A percentile compares a stretch with the other conserved stretches of the same genome.
These are phyloP conservation scores for Aspergillus ellipticus DNA, from an alignment of 495 filamentous ascomycete species.

Conservation along the genomic window DNA sequence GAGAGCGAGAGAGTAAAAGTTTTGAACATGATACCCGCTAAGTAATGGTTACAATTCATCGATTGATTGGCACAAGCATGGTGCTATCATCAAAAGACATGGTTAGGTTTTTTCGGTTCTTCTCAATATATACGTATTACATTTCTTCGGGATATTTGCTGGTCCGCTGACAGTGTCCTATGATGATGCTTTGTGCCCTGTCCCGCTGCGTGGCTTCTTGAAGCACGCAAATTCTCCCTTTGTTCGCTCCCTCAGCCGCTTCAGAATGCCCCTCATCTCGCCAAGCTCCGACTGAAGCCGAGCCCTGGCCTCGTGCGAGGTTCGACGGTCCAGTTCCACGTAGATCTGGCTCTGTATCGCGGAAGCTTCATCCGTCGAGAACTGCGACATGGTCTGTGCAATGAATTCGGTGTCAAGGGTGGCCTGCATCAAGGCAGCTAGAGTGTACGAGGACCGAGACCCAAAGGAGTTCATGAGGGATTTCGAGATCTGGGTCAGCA, in stretches of 20 bases:
- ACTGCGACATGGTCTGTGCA: slow-evolving; percentile 83
- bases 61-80: neutral
- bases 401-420: slow-evolving; percentile 97
- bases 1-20: slow-evolving; percentile 6
- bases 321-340: slow-evolving; percentile 78
- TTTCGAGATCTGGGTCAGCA: slow-evolving; percentile 70
- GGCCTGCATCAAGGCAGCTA: slow-evolving; percentile 89
- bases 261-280: slow-evolving; percentile 81
- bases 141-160: neutral
- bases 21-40: slow-evolving; percentile 24
- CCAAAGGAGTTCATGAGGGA: slow-evolving; percentile 71
- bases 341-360: slow-evolving; percentile 84
- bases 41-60: slow-evolving; percentile 2
- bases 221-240: slow-evolving; percentile 85
- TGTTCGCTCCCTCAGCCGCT: slow-evolving; percentile 75
- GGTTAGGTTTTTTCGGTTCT: neutral
- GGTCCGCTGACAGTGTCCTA: neutral
- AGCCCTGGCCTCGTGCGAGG: slow-evolving; percentile 76
- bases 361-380: slow-evolving; percentile 77
- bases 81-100: neutral
- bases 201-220: slow-evolving; percentile 44
- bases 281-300: slow-evolving; percentile 80
- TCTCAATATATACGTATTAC: neutral
- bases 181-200: slow-evolving; percentile 18
- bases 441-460: slow-evolving; percentile 60